Conservation (phyloP, 2,329 filamentous ascomycete species). For the Simplicillium sp. region DNA sequence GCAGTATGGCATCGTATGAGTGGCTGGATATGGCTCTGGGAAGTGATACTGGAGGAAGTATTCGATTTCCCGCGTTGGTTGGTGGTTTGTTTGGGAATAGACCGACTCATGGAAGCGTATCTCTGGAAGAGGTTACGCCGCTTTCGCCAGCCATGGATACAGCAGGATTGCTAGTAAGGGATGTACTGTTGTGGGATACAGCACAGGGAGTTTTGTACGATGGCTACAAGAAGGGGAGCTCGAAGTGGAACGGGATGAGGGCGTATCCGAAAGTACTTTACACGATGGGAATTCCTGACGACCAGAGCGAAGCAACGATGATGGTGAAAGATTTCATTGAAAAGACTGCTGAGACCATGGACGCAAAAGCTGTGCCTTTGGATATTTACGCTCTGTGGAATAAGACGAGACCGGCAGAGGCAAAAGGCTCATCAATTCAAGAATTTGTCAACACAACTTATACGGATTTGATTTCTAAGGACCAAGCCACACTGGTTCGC, state of each 20-base stretch:
- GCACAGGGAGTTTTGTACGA: conserved; percentile 3
- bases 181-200: conserved; percentile 6
- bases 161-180: conserved; percentile 6
- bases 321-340: conserved; percentile 1
- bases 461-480: neutral
- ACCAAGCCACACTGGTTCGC: conserved; percentile 3
- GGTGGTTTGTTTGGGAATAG: conserved; percentile 8
- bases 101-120: conserved; percentile 6
- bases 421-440: neutral
- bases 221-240: conserved; percentile 1
- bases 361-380: neutral
- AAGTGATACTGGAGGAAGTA: conserved; percentile 11
- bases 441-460: conserved; percentile 4
- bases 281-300: neutral
- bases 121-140: conserved; percentile 7
- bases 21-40: conserved; percentile 15
- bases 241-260: neutral
- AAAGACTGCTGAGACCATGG: neutral
- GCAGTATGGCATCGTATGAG: conserved; percentile 12
- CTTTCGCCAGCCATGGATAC: conserved; percentile 8
- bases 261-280: conserved; percentile 3
- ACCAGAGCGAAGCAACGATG: neutral
- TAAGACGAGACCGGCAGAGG: conserved; percentile 1
- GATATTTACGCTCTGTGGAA: conserved; percentile 3
- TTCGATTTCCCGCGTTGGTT: conserved; percentile 7